phyloP scores from a whole-genome alignment of 371 early-diverging fungal genomes.

The Fennellomyces sp. region DNA sequence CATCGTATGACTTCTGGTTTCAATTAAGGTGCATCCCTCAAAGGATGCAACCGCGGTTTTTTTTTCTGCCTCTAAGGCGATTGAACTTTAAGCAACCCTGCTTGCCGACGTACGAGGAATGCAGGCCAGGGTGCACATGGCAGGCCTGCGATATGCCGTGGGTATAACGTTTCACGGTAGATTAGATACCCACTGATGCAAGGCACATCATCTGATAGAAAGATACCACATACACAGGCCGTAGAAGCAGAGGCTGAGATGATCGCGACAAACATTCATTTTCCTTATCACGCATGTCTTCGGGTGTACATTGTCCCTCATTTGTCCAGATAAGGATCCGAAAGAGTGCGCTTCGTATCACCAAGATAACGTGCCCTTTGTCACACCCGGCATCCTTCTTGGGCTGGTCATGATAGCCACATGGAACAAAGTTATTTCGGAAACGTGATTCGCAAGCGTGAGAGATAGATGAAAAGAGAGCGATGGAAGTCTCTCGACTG shows the following conservation, averaged over 20 bases:
- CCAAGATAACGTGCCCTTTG: neutral
- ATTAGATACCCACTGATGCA: neutral
- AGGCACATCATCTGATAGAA: too few species aligned
- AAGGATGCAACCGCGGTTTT: too few species aligned
- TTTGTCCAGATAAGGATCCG: too few species aligned
- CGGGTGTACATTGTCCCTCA: neutral
- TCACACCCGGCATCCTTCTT: neutral
- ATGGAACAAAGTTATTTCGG: constrained; percentile 5
- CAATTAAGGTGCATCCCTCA: neutral
- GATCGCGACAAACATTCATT: too few species aligned
- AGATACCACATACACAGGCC: too few species aligned
- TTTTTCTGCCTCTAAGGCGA: neutral
- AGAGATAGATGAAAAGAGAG: neutral
- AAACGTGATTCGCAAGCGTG: neutral
- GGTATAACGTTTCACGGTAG: constrained; percentile 2
- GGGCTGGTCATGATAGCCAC: neutral
- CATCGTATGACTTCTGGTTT: neutral
- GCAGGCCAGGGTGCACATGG: too few species aligned
- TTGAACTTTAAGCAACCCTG: too few species aligned
- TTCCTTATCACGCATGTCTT: too few species aligned
- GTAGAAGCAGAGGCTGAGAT: too few species aligned
- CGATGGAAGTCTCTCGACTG: too few species aligned
- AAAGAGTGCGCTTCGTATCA: too few species aligned
- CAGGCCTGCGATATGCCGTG: neutral
- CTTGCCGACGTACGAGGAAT: too few species aligned